Evolutionary conservation across 2,329 filamentous ascomycete genomes (phyloP), one percentile per base, ranked within the genome.

Genomic region (Fusarium xyrophilum): DNA sequence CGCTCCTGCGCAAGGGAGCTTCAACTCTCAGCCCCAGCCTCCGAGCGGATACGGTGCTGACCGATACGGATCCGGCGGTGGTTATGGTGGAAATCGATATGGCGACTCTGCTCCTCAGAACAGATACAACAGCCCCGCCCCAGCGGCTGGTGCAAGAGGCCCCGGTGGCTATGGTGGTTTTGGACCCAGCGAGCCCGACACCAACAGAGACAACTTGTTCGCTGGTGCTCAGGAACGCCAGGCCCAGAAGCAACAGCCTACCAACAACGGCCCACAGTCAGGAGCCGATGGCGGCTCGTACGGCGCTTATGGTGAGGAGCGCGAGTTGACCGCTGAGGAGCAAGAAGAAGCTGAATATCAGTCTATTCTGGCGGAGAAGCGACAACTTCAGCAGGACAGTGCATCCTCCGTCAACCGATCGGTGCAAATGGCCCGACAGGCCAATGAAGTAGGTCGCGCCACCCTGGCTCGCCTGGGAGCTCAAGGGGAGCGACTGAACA

Each of bases 311-410:
- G 86, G 92, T 54, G 89, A 90, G 59, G 86, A 91, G 62, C 87
- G 92, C 48, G 88, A 97, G 77, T 81, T 97, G 69, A 97, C 93
- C 0, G 93, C 89, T 2, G 93, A 97, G 71, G 88, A 88, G 84
- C 81, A 93, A 76, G 93, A 97, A 59, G 82, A 86, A 81, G 80
- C 90, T 67, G 89, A 96, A 63, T 86, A 94, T 15, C 84, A 89
- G 62, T 87, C 88, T 1, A 88, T 80, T 27, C 73, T 90, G 21
- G 61, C 71, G 7, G 77, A 82, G 71, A 81, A 81, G 72, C 84
- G 89, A 70, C 87, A 96, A 74, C 85, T 93, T 75, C 95, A 95
- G 77, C 87, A 93, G 69, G 89, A 92, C 63, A 92, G 93, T 75
- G 76, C 76, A n/a, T 71, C 74, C 1, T 81, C 79, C 4, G 77